Evolutionary conservation across 148 eudicot genomes (phyloP), one percentile per base, ranked within the genome.

Genomic region (Amaranthus cruentus): DNA sequence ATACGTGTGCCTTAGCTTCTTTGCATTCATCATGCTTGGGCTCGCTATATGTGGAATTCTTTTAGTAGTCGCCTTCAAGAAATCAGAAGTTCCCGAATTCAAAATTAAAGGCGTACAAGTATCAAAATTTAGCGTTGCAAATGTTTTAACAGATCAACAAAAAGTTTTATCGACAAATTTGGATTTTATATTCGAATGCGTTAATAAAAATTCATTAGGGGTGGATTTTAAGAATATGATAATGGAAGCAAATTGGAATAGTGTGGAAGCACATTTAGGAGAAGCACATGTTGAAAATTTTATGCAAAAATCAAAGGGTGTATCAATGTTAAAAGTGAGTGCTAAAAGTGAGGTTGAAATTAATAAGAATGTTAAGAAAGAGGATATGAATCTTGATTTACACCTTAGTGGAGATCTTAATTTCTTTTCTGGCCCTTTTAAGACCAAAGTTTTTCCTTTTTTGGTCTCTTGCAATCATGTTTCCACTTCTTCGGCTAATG

Each of bases 381-480:
- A 79, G 58, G 87, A 81, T 38, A 71, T 84, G 77, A 84, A 82
- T 66, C 81, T 84, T 42, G 79, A 74, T 53, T 6, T 81, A 15
- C 8, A 6, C 2, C 70, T 84, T 4, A 84, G 83, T 53, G 87
- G 87, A 3, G 50, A 79, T 15, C 68, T 82, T 9, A 57, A 64
- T 21, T 84, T 79, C 78, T 73, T 71, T 9, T 54, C 47, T 7
- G 87, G 84, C 14, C 75, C 81, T 9, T 76, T 81, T 14, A 73
- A 77, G 72, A 76, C 83, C 3, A 70, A 74, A n/a, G 57, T 2
- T 0, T 74, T 62, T 49, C 79, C 87, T 2, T 81, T 84, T 66
- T 76, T 74, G 64, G 68, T 84, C 12, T 43, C 81, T 15, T 84
- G 87, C 51, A 60, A 43, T 52, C 59, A 68, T n/a, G 54, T 84